Conservation (phyloP, 352 stramenopile species). For the Phytopythium delawarense region DNA sequence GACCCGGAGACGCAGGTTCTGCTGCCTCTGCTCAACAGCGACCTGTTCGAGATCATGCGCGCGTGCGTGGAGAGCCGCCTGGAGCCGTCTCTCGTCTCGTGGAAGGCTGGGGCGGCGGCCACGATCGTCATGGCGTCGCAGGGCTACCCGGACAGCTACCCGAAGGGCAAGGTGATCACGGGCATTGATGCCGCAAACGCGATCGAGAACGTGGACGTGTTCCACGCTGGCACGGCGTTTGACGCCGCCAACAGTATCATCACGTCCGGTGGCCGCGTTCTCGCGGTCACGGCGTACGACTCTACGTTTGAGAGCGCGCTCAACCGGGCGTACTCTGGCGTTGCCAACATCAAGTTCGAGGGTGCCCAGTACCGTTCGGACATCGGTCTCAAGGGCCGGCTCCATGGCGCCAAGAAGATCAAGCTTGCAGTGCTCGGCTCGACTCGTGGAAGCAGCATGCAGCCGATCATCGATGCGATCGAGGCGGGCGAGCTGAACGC, state of each 20-base stretch:
- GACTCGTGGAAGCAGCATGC: constrained; percentile 93
- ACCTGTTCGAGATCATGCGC: constrained; percentile 97
- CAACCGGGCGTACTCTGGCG: constrained; percentile 87
- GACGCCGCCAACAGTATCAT: constrained; percentile 59
- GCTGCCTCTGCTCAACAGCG: constrained; percentile 95
- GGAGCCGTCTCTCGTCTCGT: constrained; percentile 83
- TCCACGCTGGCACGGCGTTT: constrained; percentile 97
- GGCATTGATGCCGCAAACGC: constrained; percentile 87
- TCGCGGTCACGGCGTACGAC: constrained; percentile 95
- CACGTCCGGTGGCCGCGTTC: constrained; percentile 95
- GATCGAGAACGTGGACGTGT: constrained; percentile 93
- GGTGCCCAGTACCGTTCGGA: constrained; percentile 95
- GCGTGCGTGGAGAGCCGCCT: constrained; percentile 95
- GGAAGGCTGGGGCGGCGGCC: constrained; percentile 88
- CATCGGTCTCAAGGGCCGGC: constrained; percentile 93
- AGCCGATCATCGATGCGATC: constrained; percentile 97
- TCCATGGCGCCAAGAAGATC: constrained; percentile 83
- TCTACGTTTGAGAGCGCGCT: constrained; percentile 91
- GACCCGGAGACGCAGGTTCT: constrained; percentile 99
- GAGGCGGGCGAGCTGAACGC: constrained; percentile 84
- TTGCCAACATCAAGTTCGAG: constrained; percentile 88
- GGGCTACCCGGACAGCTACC: constrained; percentile 98
- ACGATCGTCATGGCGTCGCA: constrained; percentile 96
- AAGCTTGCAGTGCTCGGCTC: constrained; percentile 95
- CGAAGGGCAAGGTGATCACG: constrained; percentile 96